Percentiles rank a stretch among this genome's conserved stretches.
Evolutionary conservation across 2,329 filamentous ascomycete genomes (phyloP).

Genomic region (Ceratocystis eucalypticola): DNA sequence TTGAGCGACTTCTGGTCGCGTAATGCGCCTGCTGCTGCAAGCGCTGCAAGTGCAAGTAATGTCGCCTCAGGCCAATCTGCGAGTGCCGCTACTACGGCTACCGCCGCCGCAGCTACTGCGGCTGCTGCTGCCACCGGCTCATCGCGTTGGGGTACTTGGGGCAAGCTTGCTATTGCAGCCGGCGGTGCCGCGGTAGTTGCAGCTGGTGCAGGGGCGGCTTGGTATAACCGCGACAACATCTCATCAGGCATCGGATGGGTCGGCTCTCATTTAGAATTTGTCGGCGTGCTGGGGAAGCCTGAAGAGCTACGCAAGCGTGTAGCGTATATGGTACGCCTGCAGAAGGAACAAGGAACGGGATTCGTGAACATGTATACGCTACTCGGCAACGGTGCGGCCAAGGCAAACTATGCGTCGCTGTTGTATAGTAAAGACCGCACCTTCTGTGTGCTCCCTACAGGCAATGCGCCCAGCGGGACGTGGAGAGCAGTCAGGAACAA

Average conservation of each 20-base stretch:
- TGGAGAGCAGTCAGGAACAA: conserved; percentile 70
- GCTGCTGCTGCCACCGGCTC: conserved; percentile 24
- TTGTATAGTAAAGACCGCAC: conserved; percentile 42
- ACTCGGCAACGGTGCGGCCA: conserved; percentile 54
- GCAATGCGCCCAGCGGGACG: conserved; percentile 33
- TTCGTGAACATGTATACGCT: conserved; percentile 81
- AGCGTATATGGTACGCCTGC: conserved; percentile 49
- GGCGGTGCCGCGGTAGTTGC: conserved; percentile 72
- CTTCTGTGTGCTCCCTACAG: conserved; percentile 70
- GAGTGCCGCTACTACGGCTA: conserved; percentile 11
- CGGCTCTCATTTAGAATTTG: conserved; percentile 81
- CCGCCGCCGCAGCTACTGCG: conserved; percentile 25
- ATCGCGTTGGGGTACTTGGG: conserved; percentile 63
- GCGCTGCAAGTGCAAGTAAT: conserved; percentile 26
- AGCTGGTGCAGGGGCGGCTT: conserved; percentile 72
- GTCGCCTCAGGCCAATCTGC: not conserved
- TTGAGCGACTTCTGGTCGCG: conserved; percentile 52
- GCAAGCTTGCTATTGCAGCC: conserved; percentile 71
- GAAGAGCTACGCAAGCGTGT: conserved; percentile 70
- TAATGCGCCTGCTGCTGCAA: conserved; percentile 26
- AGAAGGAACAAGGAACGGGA: conserved; percentile 53
- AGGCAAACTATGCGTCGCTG: conserved; percentile 21
- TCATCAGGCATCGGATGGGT: conserved; percentile 68
- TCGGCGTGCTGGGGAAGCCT: conserved; percentile 72
- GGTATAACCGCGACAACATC: conserved; percentile 71